Base-by-base conservation (phyloP, 768 basidiomycete species). In the Hygrophorus pudorinus region DNA sequence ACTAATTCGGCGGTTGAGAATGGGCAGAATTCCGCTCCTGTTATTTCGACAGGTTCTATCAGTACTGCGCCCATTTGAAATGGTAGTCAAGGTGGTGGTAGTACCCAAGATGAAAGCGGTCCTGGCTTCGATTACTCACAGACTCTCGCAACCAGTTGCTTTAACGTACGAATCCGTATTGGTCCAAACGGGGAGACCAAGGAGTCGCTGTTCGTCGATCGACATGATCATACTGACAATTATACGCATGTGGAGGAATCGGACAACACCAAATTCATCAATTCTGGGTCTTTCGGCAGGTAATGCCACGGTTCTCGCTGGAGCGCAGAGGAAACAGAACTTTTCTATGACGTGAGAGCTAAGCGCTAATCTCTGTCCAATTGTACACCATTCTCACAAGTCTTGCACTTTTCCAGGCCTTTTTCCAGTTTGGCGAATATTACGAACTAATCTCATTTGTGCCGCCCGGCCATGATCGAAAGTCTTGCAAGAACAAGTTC, bases 401-500 rank as follows among this genome's bases (percentile, higher is more conserved):
- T n/a, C 18, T 21, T n/a, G 5, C 43, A 2, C 21, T 28, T 35
- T 27, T 42, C n/a, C 54, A 93, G 91, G 88, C 86, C 13, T 65
- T 93, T 24, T 72, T 79, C 2, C 89, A 91, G 57, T 91, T 89
- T 52, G 89, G 89, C 27, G 86, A 91, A 59, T 91, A 93, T 53
- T 94, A 93, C 56, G 90, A 93, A 58, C 73, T 93, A 33, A 91
- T 94, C 48, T 85, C 91, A 2, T 81, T 80, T 52, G 72, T 91
- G 10, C 71, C 94, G 14, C 87, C 88, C 31, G 81, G 83, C 13
- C 81, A 91, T 12, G 85, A 89, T 55, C 73, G 91, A 14, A 88
- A 85, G 56, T 81, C 90, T 20, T 90, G 92, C 61, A 91, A 89
- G 62, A 85, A 87, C 60, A 94, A 94, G 57, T 94, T 91, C 68